phyloP scores from a whole-genome alignment of 1,139 yeast species.

The Kodamaea alishanica region DNA sequence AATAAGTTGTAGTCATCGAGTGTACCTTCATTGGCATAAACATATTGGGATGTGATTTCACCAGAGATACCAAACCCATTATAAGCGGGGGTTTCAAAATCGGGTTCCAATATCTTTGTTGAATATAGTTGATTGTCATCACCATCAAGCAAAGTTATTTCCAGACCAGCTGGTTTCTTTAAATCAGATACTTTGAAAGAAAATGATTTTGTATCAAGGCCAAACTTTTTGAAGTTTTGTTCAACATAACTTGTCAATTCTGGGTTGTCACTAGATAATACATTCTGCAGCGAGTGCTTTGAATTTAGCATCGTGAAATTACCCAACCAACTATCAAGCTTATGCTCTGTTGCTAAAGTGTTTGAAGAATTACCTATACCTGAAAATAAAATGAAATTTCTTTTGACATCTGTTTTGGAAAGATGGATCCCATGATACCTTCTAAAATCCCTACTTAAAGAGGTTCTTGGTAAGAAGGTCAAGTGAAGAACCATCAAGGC shows the following conservation, averaged over 20 bases:
- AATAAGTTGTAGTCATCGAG: conserved; percentile 28
- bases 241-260: conserved; percentile 26
- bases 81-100: conserved; percentile 35
- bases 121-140: conserved; percentile 22
- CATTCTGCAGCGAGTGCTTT: conserved; percentile 17
- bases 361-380: conserved; percentile 27
- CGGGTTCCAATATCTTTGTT: conserved; percentile 26
- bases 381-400: conserved; percentile 30
- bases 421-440: conserved; percentile 64
- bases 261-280: conserved; percentile 27
- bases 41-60: conserved; percentile 21
- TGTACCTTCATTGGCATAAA: conserved; percentile 33
- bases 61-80: conserved; percentile 32
- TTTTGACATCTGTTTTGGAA: conserved; percentile 61
- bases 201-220: conserved; percentile 23
- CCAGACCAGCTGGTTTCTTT: conserved; percentile 25
- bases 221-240: conserved; percentile 25
- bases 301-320: conserved; percentile 15
- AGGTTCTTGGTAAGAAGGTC: conserved; percentile 82
- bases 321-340: conserved; percentile 24
- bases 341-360: conserved; percentile 26
- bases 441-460: conserved; percentile 77
- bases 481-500: conserved; percentile 58
- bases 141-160: conserved; percentile 22
- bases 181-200: conserved; percentile 19